These are phyloP conservation scores for Patellifolia procumbens DNA, from an alignment of 179 eudicot genomes.

Conservation along the genomic window DNA sequence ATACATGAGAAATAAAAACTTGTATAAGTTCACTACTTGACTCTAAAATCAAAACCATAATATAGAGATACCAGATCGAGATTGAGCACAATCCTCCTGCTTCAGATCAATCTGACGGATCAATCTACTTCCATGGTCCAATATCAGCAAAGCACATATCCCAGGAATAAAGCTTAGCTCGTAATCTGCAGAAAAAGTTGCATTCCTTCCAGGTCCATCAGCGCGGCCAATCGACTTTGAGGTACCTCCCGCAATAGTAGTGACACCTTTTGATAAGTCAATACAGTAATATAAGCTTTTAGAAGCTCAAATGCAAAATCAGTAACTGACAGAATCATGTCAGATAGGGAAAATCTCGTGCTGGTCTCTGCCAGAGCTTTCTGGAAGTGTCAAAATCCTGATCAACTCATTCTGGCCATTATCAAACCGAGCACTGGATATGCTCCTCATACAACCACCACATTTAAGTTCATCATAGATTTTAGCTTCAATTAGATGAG, in stretches of 20 bases:
- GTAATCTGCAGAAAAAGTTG: conserved; percentile 59
- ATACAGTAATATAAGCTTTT: neutral
- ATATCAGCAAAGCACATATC: conserved; percentile 63
- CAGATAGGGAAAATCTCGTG: neutral
- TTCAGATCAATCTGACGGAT: conserved; percentile 69
- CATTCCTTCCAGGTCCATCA: conserved; percentile 70
- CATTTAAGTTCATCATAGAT: neutral
- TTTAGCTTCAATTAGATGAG: neutral
- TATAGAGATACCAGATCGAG: conserved; percentile 48
- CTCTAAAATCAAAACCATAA: neutral
- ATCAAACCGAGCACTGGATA: neutral
- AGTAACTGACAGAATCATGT: neutral
- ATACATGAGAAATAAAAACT: neutral
- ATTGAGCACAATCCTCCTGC: conserved; percentile 53
- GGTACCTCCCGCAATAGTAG: conserved; percentile 75
- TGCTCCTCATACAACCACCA: neutral
- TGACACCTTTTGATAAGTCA: conserved; percentile 45
- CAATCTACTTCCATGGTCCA: conserved; percentile 65
- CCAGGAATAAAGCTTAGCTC: conserved; percentile 61
- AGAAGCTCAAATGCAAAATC: neutral
- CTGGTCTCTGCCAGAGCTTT: neutral
- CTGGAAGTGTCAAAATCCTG: neutral
- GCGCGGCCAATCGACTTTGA: conserved; percentile 40
- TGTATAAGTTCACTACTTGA: neutral
- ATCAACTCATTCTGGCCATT: neutral